phyloP scores from a whole-genome alignment of 345 rosid genomes.

The Eucalyptus victrix region DNA sequence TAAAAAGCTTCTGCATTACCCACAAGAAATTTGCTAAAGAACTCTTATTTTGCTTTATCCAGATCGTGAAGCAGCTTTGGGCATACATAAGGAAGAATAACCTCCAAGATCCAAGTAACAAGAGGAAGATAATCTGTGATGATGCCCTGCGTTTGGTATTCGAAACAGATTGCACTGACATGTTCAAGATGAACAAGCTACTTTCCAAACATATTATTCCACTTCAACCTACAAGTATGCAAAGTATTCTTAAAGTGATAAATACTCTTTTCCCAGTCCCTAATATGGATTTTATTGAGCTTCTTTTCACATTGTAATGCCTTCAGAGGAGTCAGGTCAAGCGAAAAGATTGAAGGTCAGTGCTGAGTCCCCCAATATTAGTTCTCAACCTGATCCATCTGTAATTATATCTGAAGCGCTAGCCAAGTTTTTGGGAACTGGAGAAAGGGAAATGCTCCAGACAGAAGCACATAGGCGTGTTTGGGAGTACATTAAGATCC shows the following conservation, averaged over 20 bases:
- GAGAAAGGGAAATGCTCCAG: slow-evolving; percentile 52
- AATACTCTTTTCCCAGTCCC: background rate
- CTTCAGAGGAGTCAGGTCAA: slow-evolving; percentile 68
- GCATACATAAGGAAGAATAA: slow-evolving; percentile 91
- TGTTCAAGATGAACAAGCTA: slow-evolving; percentile 97
- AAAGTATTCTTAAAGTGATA: background rate
- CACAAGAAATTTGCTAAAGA: background rate
- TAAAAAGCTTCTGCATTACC: background rate
- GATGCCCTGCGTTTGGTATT: slow-evolving; percentile 82
- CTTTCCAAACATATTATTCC: slow-evolving; percentile 85
- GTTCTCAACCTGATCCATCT: slow-evolving; percentile 26
- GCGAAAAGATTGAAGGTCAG: slow-evolving; percentile 61
- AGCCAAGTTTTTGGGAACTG: slow-evolving; percentile 66
- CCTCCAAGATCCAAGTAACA: slow-evolving; percentile 98
- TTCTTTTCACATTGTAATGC: background rate
- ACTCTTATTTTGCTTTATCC: background rate
- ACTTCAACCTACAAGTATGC: slow-evolving; percentile 76
- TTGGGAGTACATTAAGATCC: slow-evolving; percentile 70
- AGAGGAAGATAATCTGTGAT: slow-evolving; percentile 94
- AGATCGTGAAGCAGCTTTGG: slow-evolving; percentile 99
- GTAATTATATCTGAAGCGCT: slow-evolving; percentile 64
- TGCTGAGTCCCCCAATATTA: slow-evolving; percentile 34
- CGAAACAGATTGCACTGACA: slow-evolving; percentile 97
- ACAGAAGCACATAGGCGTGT: slow-evolving; percentile 44
- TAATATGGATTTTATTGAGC: background rate